Evolutionary conservation across 768 basidiomycete genomes (phyloP), one percentile per base, ranked within the genome.

Genomic region (Suillus discolor): DNA sequence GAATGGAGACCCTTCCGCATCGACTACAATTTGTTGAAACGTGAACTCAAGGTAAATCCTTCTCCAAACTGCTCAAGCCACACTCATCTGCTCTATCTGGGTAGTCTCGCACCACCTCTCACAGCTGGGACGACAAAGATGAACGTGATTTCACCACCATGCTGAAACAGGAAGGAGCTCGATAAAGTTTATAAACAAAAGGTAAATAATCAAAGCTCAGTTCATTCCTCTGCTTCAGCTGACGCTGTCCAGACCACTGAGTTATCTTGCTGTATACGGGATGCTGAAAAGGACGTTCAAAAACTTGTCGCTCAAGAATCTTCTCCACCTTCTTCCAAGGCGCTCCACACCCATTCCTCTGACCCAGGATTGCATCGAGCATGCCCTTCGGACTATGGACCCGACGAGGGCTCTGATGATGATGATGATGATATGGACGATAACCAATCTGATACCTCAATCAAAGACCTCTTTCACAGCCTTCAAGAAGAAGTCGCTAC

Each of bases 401-500:
- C 85, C 12, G 90, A 91, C 71, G 89, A 82, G 3, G 90, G 90
- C 42, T 92, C 91, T 67, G 84, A 82, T 49, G 82, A 82, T 65
- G 83, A 82, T 42, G 80, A 81, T 61, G 75, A 79, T 6, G 34
- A 34, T 45, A 83, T 82, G 28, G 79, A 75, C 7, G 80, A 81
- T 36, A 81, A 79, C 28, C 83, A 89, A 63, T 89, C 89, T 18
- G 83, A 85, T 57, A 91, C 91, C 69, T 89, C 89, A 45, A 80
- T 95, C 12, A 95, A 97, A 72, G 93, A 93, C 60, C 84, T 89
- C 25, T 99, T 97, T 76, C 88, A 91, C 67, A 84, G 83, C 18
- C 81, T 99, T 23, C 95, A 99, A 78, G 96, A 97, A 73, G 94
- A 96, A 73, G 93, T 99, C n/a, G 97, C 96, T 1, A 92, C 87